Base-by-base conservation (phyloP, 2,329 filamentous ascomycete genomes). In the Incumbomyces lentus region DNA sequence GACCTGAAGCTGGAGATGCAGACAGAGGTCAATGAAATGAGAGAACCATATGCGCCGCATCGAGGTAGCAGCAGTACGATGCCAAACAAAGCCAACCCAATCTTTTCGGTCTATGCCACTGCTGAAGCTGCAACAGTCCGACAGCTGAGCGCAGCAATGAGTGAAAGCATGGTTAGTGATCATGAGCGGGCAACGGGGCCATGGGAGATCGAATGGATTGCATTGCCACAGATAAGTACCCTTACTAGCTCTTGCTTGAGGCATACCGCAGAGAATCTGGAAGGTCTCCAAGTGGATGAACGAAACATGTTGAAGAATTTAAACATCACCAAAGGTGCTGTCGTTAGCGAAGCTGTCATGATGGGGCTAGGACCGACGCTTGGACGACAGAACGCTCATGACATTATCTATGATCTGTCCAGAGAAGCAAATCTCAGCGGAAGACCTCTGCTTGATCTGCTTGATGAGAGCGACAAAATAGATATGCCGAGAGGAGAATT, bases 131-230 rank as follows among this genome's bases (percentile, higher is more conserved):
- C 75, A 52, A 64, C 76, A 10, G 62, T 78, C 0, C 65, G 74
- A 6, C 68, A 73, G 0, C 70, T 77, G 47, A 73, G 74, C 0
- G 64, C 69, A 0, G 61, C 77, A 3, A 69, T 71, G 1, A 66
- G 77, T 2, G 75, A 78, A 51, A 73, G 66, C 2, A 76, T 78
- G 75, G 70, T 78, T 0, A 68, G 68, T 1, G 75, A 78, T 52
- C 77, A 77, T 46, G 75, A 78, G 55, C 68, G 75, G 1, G 73
- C 73, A 1, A 74, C 71, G 3, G 75, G 75, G 0, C 74, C 75
- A 0, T 78, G 75, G 75, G 74, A 78, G 60, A 61, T 78, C 6
- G 75, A 79, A 52, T 79, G 75, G 75, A 69, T 72, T 7, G 73
- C 74, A 5, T 58, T 78, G 0, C 75, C 75, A 0, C 68, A 73